phyloP scores from a whole-genome alignment of 225 moss, liverwort and hornwort species.

The Pleurozium schreberi region DNA sequence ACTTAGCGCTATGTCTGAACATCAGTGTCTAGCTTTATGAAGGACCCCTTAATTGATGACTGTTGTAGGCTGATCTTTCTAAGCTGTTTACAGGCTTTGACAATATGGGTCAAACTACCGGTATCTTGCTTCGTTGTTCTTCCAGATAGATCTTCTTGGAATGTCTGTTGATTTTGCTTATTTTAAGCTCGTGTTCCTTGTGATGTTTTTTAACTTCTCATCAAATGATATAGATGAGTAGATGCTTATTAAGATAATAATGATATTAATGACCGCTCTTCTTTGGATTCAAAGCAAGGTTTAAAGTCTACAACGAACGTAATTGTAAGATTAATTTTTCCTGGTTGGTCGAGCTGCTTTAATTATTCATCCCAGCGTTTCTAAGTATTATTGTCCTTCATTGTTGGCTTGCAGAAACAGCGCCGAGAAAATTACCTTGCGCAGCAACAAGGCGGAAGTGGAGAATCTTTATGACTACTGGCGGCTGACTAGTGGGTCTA shows the following conservation, averaged over 20 bases:
- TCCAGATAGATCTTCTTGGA: neutral
- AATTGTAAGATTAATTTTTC: neutral
- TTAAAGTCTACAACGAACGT: neutral
- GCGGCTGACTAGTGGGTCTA: neutral
- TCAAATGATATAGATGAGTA: too few relatives aligned
- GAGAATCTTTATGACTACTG: constrained; percentile 39
- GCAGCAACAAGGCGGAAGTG: constrained; percentile 87
- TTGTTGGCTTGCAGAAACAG: constrained; percentile 58
- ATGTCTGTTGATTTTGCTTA: neutral
- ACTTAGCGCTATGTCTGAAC: neutral
- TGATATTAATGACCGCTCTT: neutral
- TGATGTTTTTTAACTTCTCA: neutral
- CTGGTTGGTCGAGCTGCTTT: neutral
- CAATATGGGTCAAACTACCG: neutral
- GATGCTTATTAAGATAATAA: neutral
- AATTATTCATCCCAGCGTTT: neutral
- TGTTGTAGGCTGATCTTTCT: neutral
- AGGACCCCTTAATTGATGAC: neutral
- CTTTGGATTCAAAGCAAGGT: neutral
- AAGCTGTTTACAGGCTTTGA: neutral
- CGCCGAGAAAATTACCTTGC: constrained; percentile 89
- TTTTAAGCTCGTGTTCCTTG: neutral
- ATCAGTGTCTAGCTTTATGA: neutral
- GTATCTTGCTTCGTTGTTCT: neutral
- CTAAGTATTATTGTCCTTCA: neutral